Evolutionary conservation across 2,329 filamentous ascomycete species (phyloP).

Genomic region (Parafenestella ontariensis): DNA sequence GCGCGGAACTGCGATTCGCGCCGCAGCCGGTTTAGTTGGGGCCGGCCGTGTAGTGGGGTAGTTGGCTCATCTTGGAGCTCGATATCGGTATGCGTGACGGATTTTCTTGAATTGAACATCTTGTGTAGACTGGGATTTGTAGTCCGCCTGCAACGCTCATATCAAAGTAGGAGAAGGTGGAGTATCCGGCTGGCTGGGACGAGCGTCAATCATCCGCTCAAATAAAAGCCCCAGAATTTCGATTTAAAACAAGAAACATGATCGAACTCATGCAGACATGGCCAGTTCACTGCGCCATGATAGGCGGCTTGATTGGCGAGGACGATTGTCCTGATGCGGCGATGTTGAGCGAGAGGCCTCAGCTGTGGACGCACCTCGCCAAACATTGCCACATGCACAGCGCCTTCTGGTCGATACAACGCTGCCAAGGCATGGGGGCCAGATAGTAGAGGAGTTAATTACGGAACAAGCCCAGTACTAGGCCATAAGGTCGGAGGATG

Average conservation of each 20-base stretch:
- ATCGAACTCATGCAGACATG: not conserved
- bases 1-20: conserved; percentile 1
- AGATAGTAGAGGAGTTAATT: not conserved
- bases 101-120: not conserved
- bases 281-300: not conserved
- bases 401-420: not conserved
- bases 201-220: not conserved
- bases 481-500: too few relatives aligned
- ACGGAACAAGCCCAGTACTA: too few relatives aligned
- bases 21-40: not conserved
- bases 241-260: not conserved
- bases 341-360: conserved; percentile 1
- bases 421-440: not conserved
- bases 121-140: not conserved
- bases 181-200: not conserved
- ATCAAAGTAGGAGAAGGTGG: not conserved
- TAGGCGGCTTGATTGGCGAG: not conserved
- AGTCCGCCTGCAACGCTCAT: not conserved
- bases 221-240: not conserved
- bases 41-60: not conserved
- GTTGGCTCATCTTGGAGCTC: not conserved
- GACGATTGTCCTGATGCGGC: not conserved
- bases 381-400: not conserved
- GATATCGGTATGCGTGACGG: not conserved
- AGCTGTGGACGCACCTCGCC: not conserved